Evolutionary conservation across 2,329 filamentous ascomycete species (phyloP), one percentile per base, ranked within the genome.

Genomic region (Phialophora tarda): DNA sequence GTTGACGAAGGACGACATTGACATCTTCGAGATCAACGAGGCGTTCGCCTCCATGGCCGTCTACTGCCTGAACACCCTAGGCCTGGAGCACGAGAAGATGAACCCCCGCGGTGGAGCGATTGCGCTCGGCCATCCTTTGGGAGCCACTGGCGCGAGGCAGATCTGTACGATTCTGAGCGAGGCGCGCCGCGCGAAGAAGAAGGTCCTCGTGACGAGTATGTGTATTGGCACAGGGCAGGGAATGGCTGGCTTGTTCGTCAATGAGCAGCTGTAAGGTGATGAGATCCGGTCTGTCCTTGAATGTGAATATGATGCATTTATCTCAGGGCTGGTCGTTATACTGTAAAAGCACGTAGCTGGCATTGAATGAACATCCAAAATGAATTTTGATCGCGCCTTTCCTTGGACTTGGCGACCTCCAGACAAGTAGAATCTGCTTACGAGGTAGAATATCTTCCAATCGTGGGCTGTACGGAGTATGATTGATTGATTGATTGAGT

Each of bases 31-130:
- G 85, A 81, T 99, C 76, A 99, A 99, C 83, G 95, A 99, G 85
- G 95, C 95, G 1, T 99, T 99, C 75, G 94, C 93, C 24, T 95
- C 91, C 60, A 98, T 98, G 95, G 93, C 92, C 1, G 93, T 97
- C 32, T 98, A 97, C 86, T 97, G 93, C 81, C 82, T 91, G 63
- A 85, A 92, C 74, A 87, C 94, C 79, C 74, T 83, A 10, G 74
- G 86, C 75, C 62, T 88, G 78, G 85, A 89, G 69, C 81, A 86
- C 60, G 87, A 86, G 21, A 89, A 86, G 80, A 89, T 98, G n/a
- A 98, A 98, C 80, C 93, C 93, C 0, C 91, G 95, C 66, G 94
- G 94, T 62, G 94, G 94, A 38, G 94, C 94, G 2, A 97, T 97
- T 78, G 94, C 94, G 7, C 80, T 97, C 34, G 94, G 94, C 2